Evolutionary conservation across 352 stramenopile genomes (phyloP).

Genomic region (Discostella stelligera): DNA sequence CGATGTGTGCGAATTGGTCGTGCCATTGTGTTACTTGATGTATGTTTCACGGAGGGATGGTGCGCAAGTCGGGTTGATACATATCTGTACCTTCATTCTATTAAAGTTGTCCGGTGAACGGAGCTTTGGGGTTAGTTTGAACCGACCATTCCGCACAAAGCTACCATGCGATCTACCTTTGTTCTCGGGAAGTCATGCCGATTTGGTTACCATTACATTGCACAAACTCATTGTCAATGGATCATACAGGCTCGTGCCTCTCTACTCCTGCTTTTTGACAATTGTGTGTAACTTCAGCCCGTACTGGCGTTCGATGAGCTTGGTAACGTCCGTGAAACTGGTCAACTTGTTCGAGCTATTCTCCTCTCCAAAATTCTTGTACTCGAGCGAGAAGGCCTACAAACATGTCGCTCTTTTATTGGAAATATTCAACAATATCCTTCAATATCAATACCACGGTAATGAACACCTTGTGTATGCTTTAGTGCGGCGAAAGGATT

Average conservation of each 20-base stretch:
- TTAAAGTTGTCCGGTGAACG: slow-evolving; percentile 95
- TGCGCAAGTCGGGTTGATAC: slow-evolving; percentile 92
- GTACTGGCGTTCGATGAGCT: slow-evolving; percentile 95
- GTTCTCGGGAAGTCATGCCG: slow-evolving; percentile 94
- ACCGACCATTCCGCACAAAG: slow-evolving; percentile 92
- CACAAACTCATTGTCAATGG: slow-evolving; percentile 98
- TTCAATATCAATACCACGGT: slow-evolving; percentile 97
- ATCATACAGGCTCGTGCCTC: slow-evolving; percentile 92
- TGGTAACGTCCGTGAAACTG: slow-evolving; percentile 91
- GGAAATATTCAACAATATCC: slow-evolving; percentile 99
- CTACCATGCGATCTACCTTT: slow-evolving; percentile 92
- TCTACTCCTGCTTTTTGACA: slow-evolving; percentile 98
- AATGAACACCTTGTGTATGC: slow-evolving; percentile 98
- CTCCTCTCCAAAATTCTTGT: slow-evolving; percentile 90
- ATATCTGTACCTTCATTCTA: slow-evolving; percentile 98
- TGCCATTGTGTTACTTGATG: slow-evolving; percentile 85
- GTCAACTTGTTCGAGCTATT: slow-evolving; percentile 98
- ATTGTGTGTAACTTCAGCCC: slow-evolving; percentile 98
- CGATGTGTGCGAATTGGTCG: slow-evolving; percentile 89
- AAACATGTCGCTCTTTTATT: slow-evolving; percentile 93
- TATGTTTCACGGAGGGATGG: slow-evolving; percentile 93
- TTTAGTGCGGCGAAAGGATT: slow-evolving; percentile 95
- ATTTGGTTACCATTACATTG: slow-evolving; percentile 95
- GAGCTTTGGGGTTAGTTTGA: slow-evolving; percentile 95
- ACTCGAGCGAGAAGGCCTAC: slow-evolving; percentile 94